Percentiles rank a stretch among this genome's conserved stretches.
phyloP scores from a whole-genome alignment of 2,329 filamentous ascomycete species.

The Calonectria leucothoes region DNA sequence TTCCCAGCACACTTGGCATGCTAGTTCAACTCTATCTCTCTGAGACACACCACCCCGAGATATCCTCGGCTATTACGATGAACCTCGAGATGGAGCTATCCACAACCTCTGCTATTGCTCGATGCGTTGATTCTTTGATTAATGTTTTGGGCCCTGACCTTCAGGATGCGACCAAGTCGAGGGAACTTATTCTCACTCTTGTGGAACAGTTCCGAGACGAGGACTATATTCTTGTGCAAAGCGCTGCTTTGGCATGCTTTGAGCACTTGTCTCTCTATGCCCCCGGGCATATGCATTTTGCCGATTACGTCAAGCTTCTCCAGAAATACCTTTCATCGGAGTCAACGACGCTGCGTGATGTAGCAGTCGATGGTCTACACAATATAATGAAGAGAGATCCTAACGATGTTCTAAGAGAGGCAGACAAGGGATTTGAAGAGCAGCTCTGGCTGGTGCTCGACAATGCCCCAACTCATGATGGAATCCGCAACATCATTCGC shows the following conservation, averaged over 20 bases:
- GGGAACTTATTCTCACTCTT: constrained; percentile 90
- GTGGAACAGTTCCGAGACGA: constrained; percentile 86
- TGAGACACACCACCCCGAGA: constrained; percentile 90
- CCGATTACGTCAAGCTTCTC: constrained; percentile 83
- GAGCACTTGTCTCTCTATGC: constrained; percentile 95
- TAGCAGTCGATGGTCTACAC: constrained; percentile 88
- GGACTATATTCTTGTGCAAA: constrained; percentile 75
- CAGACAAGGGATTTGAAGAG: constrained; percentile 84
- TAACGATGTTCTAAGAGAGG: constrained; percentile 81
- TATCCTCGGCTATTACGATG: constrained; percentile 82
- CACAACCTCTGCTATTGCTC: constrained; percentile 83
- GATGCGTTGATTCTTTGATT: constrained; percentile 94
- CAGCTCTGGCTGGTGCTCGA: constrained; percentile 93
- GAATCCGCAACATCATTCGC: constrained; percentile 86
- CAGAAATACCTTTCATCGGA: constrained; percentile 82
- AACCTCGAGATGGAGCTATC: constrained; percentile 90
- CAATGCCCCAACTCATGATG: constrained; percentile 77
- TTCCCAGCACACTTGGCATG: constrained; percentile 92
- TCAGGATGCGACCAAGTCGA: constrained; percentile 90
- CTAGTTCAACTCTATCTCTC: constrained; percentile 91
- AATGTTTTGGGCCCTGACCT: constrained; percentile 96
- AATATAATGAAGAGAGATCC: constrained; percentile 96
- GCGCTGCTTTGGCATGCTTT: constrained; percentile 83
- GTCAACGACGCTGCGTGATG: constrained; percentile 77
- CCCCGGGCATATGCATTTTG: constrained; percentile 86